Conservation (phyloP, 2,329 filamentous ascomycete genomes). For the Colletotrichum incanum region DNA sequence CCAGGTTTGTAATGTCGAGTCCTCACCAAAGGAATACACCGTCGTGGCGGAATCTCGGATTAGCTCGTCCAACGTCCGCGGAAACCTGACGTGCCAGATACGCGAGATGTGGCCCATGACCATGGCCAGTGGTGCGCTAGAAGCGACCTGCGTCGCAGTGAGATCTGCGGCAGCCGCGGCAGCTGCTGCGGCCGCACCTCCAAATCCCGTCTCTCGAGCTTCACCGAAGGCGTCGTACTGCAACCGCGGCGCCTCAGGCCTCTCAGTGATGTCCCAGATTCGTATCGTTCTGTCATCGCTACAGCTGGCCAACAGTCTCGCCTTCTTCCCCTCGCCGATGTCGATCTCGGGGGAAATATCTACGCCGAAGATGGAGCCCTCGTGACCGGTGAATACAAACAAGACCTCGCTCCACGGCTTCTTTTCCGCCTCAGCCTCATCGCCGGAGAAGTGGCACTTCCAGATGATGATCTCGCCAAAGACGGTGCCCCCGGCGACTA, state of each 20-base stretch:
- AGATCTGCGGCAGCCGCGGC: conserved; percentile 48
- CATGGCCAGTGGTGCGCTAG: conserved; percentile 71
- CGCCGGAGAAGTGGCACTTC: conserved; percentile 71
- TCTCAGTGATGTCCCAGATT: conserved; percentile 85
- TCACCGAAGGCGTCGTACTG: conserved; percentile 49
- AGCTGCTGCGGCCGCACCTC: conserved; percentile 53
- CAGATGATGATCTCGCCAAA: conserved; percentile 96
- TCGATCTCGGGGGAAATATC: conserved; percentile 76
- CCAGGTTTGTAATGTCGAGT: conserved; percentile 85
- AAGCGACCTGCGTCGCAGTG: conserved; percentile 48
- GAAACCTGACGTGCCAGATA: conserved; percentile 89
- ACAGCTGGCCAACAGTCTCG: conserved; percentile 86
- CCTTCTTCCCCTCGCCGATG: conserved; percentile 54
- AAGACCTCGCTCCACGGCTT: conserved; percentile 59
- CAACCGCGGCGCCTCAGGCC: conserved; percentile 46
- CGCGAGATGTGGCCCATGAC: conserved; percentile 90
- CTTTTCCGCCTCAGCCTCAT: conserved; percentile 20
- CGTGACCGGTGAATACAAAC: conserved; percentile 77
- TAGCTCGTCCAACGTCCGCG: conserved; percentile 50
- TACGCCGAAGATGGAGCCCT: conserved; percentile 95
- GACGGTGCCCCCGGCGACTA: conserved; percentile 91
- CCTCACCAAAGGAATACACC: conserved; percentile 87
- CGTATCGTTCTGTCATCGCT: conserved; percentile 94
- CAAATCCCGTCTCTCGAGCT: conserved; percentile 75
- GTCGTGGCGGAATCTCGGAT: conserved; percentile 54